Evolutionary conservation across 768 basidiomycete genomes (phyloP).

Genomic region (Tubosaeta sp.): DNA sequence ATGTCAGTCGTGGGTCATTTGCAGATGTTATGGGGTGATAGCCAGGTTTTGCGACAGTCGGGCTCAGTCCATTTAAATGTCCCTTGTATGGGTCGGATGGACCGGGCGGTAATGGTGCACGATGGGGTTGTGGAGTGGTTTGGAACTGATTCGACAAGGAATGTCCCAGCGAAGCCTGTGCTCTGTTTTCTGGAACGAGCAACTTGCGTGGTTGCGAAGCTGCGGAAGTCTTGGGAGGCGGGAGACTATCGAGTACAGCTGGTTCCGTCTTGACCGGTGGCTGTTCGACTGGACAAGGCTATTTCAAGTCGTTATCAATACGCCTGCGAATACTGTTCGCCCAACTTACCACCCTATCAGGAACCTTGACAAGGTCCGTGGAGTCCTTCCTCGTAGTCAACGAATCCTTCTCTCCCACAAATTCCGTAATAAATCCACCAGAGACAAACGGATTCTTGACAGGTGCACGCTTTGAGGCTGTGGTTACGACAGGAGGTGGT

Average conservation of each 20-base stretch:
- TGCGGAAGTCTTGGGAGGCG: conserved; percentile 13
- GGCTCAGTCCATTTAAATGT: conserved; percentile 11
- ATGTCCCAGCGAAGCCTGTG: conserved; percentile 3
- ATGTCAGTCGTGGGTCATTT: conserved; percentile 30
- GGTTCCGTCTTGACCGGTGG: conserved; percentile 20
- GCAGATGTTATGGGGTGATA: conserved; percentile 29
- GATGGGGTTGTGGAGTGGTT: conserved; percentile 6
- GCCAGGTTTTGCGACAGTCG: conserved; percentile 18
- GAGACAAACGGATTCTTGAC: conserved; percentile 46
- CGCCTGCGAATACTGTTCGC: background rate
- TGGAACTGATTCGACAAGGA: conserved; percentile 13
- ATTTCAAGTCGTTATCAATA: conserved; percentile 1
- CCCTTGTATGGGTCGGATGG: conserved; percentile 11
- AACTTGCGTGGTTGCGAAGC: conserved; percentile 7
- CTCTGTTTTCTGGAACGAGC: conserved; percentile 11
- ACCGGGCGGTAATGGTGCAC: conserved; percentile 14
- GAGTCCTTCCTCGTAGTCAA: conserved; percentile 18
- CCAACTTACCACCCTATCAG: conserved; percentile 15
- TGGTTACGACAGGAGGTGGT: conserved; percentile 1
- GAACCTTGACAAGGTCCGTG: conserved; percentile 10
- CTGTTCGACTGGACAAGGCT: conserved; percentile 17
- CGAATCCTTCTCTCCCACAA: conserved; percentile 30
- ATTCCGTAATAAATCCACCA: conserved; percentile 46
- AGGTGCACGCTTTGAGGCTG: conserved; percentile 13
- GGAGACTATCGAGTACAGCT: conserved; percentile 3